Base-by-base conservation (phyloP, 23 red algal species). In the Rhodosorus marinus region DNA sequence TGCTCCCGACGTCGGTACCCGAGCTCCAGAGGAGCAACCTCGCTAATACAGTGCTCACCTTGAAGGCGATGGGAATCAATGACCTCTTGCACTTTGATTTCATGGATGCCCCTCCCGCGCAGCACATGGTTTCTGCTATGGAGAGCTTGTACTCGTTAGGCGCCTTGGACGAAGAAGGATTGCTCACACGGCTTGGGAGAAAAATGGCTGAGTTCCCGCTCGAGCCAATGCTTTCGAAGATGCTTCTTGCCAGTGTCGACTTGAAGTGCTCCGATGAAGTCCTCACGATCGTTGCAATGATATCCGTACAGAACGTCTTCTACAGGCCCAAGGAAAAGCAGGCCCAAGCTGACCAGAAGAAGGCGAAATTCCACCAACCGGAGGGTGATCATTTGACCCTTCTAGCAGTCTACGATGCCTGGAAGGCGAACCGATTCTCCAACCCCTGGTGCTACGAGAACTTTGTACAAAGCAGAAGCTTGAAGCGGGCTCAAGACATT, bases 361-460 rank as follows among this genome's bases (percentile, higher is more conserved):
- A 84, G 29, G 66, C 78, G 8, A 64, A 80, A 45, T 84, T 85
- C 26, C 79, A 81, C 34, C 73, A 83, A 50, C 73, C 77, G 6
- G 90, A 82, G 56, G 90, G 90, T 20, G 90, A 98, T 60, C 73
- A 80, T 45, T 41, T 80, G 19, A 83, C 77, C 1, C 43, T 98
- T 48, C 31, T 98, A 7, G 74, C 70, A 31, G 90, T 98, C 17
- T 98, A 75, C 50, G 70, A 81, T 36, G 58, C 76, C 7, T 98
- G 90, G 90, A 74, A 83, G 49, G 57, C 61, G 28, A 74, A 62
- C 30, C 43, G 69, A 34, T 85, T 64, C 50, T 78, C 77, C 23
- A 84, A 51, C 42, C 67, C 72, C 6, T 98, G 90, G 90, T 98
- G 90, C 49, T 76, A 78, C 41, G 77, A 78, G 17, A 78, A 98